Percentiles rank a stretch among this genome's conserved stretches.
Conservation (phyloP, 164 flowering plant genomes). For the Protea cynaroides region DNA sequence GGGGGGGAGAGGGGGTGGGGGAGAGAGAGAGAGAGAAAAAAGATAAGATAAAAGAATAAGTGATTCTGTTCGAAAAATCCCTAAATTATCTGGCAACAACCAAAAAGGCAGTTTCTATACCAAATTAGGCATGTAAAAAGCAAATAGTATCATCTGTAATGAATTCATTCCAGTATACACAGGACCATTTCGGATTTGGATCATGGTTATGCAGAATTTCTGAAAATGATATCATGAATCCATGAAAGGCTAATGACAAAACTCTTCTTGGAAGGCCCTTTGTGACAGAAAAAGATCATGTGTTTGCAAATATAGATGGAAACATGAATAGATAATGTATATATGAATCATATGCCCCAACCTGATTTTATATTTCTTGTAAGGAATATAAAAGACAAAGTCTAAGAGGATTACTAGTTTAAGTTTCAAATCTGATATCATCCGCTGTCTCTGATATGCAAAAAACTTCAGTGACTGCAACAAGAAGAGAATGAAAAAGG, state of each 20-base stretch:
- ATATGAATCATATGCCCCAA: not conserved
- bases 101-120: not conserved
- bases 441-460: conserved; percentile 50
- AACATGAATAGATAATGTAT: not conserved
- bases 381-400: not conserved
- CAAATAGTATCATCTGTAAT: too few species aligned
- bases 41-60: not conserved
- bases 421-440: conserved; percentile 41
- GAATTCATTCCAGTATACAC: too few species aligned
- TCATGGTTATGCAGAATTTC: not conserved
- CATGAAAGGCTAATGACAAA: too few species aligned
- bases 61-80: not conserved
- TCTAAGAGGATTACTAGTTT: conserved; percentile 45
- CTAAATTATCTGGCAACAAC: not conserved
- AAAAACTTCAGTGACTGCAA: conserved; percentile 72
- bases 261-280: too few species aligned
- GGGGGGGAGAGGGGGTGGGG: too few species aligned
- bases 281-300: too few species aligned
- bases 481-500: not conserved
- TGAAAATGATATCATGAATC: too few species aligned
- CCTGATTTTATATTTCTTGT: not conserved
- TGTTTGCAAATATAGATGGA: not conserved
- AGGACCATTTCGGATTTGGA: not conserved
- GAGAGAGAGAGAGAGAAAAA: not conserved
- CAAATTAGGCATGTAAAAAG: not conserved